Evolutionary conservation across 1,284 basidiomycete genomes (phyloP), one percentile per base, ranked within the genome.

Genomic region (Singerocomus inundabilis): DNA sequence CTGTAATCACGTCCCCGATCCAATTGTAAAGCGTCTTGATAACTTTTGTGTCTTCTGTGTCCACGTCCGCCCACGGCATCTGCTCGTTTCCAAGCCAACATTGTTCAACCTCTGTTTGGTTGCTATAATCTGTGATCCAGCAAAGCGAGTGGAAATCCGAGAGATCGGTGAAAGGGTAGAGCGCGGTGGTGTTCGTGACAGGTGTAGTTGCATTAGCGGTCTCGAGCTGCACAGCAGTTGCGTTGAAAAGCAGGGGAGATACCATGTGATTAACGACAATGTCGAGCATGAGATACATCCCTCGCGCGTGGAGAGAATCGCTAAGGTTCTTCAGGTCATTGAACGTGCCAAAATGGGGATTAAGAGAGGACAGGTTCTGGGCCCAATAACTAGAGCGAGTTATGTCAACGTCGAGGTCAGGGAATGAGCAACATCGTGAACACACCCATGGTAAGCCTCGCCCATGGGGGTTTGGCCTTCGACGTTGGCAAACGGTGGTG

Each of bases 281-380:
- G 62, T 91, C 87, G 51, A 91, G 74, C 88, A 91, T 90, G 60
- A 91, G 72, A 61, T 80, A 85, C 85, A 91, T 91, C 26, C 74
- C 77, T 26, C 85, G 76, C 15, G 67, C 62, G 62, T 91, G 88
- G n/a, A 90, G 63, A 21, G 79, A 82, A 18, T 68, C 60, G 33
- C 77, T 77, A 39, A 91, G 74, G 2, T 75, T 74, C 54, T 81
- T 81, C 32, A 91, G 75, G 64, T 91, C 88, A 45, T 77, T 73
- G 12, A 70, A 66, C 9, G 79, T 75, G 3, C 88, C 88, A 58
- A 88, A 91, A 52, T 80, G 79, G 5, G 73, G 59, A 68, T 89
- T 90, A 34, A 89, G 67, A 28, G 70, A 57, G 49, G 77, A 75
- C 25, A 84, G 72, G 67, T 90, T 77, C 51, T 77, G 74, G 2